Conservation (phyloP, 805 yeast species). For the Hanseniaspora pseudoguilliermondii region DNA sequence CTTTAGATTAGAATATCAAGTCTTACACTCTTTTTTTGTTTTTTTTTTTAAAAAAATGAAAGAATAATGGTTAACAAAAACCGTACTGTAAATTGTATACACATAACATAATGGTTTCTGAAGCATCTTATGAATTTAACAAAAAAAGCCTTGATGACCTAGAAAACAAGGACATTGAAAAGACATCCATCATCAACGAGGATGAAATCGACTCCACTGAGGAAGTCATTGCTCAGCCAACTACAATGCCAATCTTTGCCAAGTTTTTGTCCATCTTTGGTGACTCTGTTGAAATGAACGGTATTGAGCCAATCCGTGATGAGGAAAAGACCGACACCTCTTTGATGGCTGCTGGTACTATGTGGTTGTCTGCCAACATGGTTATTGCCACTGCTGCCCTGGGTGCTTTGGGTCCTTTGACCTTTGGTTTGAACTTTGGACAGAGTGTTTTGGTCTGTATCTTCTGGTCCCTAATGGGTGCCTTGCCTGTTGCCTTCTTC, state of each 20-base stretch:
- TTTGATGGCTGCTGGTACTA: slow-evolving; percentile 56
- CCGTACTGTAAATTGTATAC: background rate
- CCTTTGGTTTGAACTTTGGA: slow-evolving; percentile 60
- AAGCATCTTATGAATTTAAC: slow-evolving; percentile 8
- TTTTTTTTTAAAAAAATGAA: too few species aligned
- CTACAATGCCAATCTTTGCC: slow-evolving; percentile 17
- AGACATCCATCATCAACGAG: slow-evolving; percentile 2
- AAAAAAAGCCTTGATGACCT: background rate
- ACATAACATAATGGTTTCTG: slow-evolving; percentile 7
- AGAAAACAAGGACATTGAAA: slow-evolving; percentile 8
- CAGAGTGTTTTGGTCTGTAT: slow-evolving; percentile 53
- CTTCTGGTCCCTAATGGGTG: slow-evolving; percentile 64
- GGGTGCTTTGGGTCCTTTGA: slow-evolving; percentile 57
- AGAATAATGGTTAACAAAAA: too few species aligned
- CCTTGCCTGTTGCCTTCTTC: slow-evolving; percentile 64
- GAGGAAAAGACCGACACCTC: slow-evolving; percentile 62
- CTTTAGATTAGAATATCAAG: too few species aligned
- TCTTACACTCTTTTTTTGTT: too few species aligned
- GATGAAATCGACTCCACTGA: slow-evolving; percentile 1
- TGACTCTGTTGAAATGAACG: slow-evolving; percentile 47
- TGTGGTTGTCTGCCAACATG: slow-evolving; percentile 87
- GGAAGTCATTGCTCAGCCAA: slow-evolving; percentile 2
- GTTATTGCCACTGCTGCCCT: slow-evolving; percentile 72
- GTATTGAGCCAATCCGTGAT: slow-evolving; percentile 69
- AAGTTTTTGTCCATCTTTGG: slow-evolving; percentile 18